Evolutionary conservation across 2,329 filamentous ascomycete species (phyloP), one percentile per base, ranked within the genome.

Genomic region (Plenodomus lindquistii): DNA sequence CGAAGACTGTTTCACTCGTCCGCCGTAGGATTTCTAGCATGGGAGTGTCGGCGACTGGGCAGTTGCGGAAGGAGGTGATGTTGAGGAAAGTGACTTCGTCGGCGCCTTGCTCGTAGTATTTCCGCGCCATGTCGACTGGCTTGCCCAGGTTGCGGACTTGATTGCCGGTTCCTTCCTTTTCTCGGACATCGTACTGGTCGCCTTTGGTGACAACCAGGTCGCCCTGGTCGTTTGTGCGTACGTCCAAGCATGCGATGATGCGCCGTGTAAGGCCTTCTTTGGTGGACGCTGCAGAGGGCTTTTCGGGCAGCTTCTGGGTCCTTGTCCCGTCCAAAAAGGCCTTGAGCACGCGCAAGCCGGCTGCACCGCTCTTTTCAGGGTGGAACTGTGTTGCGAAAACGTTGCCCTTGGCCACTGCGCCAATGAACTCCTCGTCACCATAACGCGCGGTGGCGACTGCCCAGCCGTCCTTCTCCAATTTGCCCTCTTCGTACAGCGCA

Each of bases 11-110:
- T 69, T 91, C 84, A 9, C 92, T 94, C 1, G 93, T 91, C 57
- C 85, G 84, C 40, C 91, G 85, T 40, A 99, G 79, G 45, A 99
- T 86, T 75, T 99, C 93, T 42, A 99, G 85, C 94, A 99, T 99
- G 7, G 94, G 94, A 3, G 92, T 79, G 75, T 99, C 94, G 57
- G 87, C 89, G 11, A 97, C 75, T 7, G 94, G 94, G 58, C 91
- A 96, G 77, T 97, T 94, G 54, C 94, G 87, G 82, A 99, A 99
- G 17, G 88, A 94, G 1, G 93, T 99, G 69, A 99, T 99, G 80
- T 99, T 99, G 60, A 99, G 81, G 74, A 99, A 99, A 1, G 93
- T 96, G 46, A 99, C 84, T 75, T 99, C 94, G 73, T 99, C 94
- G 11, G 94, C 92, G 50, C 94, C 94, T 75, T 96, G 91, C 67